A percentile compares a stretch with the other conserved stretches of the same genome.
Evolutionary conservation across 2,329 filamentous ascomycete genomes (phyloP).

Genomic region (Spiromastix sp.): DNA sequence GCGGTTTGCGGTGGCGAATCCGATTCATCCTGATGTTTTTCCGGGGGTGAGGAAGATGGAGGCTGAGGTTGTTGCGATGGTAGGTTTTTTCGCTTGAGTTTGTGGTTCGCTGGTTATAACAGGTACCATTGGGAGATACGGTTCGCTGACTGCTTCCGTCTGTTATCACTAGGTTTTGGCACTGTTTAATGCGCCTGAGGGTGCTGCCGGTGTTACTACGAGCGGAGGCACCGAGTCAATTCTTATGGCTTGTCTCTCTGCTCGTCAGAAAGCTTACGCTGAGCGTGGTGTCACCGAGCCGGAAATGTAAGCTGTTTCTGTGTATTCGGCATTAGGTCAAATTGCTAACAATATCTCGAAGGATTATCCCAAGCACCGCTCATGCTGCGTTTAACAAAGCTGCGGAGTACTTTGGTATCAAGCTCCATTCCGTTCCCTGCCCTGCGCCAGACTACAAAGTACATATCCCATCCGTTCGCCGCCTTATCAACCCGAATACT

Average conservation of each 20-base stretch:
- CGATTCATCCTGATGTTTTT: slow-evolving; percentile 96
- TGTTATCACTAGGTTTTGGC: slow-evolving; percentile 45
- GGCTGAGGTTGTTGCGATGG: slow-evolving; percentile 95
- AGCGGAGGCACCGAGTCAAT: slow-evolving; percentile 94
- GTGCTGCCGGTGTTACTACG: slow-evolving; percentile 78
- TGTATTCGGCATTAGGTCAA: not conserved
- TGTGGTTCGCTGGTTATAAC: too few relatives aligned
- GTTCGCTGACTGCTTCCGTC: not conserved
- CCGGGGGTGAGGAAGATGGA: slow-evolving; percentile 99
- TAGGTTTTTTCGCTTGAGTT: too few relatives aligned
- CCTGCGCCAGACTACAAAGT: slow-evolving; percentile 80
- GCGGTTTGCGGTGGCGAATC: slow-evolving; percentile 89
- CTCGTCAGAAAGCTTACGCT: slow-evolving; percentile 74
- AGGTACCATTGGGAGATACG: not conserved
- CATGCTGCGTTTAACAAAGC: slow-evolving; percentile 97
- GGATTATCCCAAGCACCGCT: slow-evolving; percentile 86
- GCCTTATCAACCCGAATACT: slow-evolving; percentile 89
- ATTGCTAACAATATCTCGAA: slow-evolving; percentile 26
- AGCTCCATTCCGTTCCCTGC: slow-evolving; percentile 77
- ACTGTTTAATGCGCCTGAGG: slow-evolving; percentile 81
- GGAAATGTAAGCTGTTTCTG: slow-evolving; percentile 62
- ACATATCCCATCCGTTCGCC: slow-evolving; percentile 63
- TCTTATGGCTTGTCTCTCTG: slow-evolving; percentile 84
- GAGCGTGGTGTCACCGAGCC: slow-evolving; percentile 86
- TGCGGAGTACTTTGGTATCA: slow-evolving; percentile 92